A percentile compares a stretch with the other conserved stretches of the same genome.
These are phyloP conservation scores for Brachypodium distachyon DNA, from an alignment of 202 grass and related monocot genomes.

Conservation along the genomic window DNA sequence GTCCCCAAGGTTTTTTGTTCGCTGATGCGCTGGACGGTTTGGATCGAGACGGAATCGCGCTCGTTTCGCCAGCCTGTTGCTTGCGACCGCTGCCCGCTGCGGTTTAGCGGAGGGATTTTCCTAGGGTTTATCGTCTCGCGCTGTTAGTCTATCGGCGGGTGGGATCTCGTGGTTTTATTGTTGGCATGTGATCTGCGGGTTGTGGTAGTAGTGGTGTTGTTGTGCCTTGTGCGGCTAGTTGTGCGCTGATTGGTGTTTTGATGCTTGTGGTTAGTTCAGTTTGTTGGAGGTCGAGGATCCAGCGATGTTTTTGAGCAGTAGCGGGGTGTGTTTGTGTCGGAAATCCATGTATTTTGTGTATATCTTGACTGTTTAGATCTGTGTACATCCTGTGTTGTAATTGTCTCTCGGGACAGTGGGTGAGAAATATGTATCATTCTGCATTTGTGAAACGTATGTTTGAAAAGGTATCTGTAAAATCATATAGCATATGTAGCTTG, in stretches of 20 bases:
- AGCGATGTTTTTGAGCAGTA: not conserved
- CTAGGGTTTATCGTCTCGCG: slow-evolving; percentile 5
- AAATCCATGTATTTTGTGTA: not conserved
- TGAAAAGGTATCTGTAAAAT: no score
- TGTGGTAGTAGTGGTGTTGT: not conserved
- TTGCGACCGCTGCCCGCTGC: not conserved
- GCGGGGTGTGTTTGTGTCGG: not conserved
- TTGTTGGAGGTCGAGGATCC: not conserved
- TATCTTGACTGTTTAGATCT: not conserved
- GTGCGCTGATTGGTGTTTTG: not conserved
- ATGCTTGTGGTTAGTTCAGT: not conserved
- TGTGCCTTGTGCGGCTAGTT: not conserved
- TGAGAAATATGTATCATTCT: not conserved
- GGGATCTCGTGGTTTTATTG: not conserved
- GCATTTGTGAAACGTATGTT: no score
- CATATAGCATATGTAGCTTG: not conserved
- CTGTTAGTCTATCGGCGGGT: not conserved
- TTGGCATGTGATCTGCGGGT: not conserved
- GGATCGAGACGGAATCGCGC: not conserved
- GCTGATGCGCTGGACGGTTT: not conserved
- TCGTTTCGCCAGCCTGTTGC: not conserved
- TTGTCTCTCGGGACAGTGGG: not conserved
- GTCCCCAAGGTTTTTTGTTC: not conserved
- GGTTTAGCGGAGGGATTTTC: not conserved
- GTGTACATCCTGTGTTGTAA: not conserved